Conservation (phyloP, 2,329 filamentous ascomycete species). For the Ophiostoma novo-ulmi region DNA sequence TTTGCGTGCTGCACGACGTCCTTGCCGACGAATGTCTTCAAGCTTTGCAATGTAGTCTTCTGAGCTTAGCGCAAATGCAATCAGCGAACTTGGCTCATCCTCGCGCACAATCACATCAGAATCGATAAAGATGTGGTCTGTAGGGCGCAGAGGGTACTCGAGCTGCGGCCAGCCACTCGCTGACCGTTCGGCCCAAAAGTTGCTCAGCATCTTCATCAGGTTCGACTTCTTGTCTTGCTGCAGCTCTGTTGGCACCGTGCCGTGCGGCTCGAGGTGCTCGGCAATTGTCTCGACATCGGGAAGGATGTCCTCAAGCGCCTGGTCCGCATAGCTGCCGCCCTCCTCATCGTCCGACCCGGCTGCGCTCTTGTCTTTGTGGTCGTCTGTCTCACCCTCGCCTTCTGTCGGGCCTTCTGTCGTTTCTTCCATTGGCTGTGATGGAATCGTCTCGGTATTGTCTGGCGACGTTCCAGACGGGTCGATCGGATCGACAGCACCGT, state of each 20-base stretch:
- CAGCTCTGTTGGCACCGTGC: constrained; percentile 64
- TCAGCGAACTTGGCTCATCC: constrained; percentile 93
- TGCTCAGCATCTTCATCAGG: constrained; percentile 89
- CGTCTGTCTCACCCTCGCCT: constrained; percentile 40
- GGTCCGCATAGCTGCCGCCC: constrained; percentile 67
- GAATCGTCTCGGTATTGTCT: not conserved
- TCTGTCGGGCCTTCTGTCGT: constrained; percentile 30
- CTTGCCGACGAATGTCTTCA: constrained; percentile 55
- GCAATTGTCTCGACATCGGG: constrained; percentile 59
- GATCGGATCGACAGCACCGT: not conserved
- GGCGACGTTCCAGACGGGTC: not conserved
- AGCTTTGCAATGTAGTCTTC: constrained; percentile 82
- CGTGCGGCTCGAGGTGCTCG: constrained; percentile 56
- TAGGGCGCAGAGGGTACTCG: constrained; percentile 82
- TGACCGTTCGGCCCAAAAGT: constrained; percentile 97
- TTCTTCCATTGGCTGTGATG: constrained; percentile 9
- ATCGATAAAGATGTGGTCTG: constrained; percentile 94
- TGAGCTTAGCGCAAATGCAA: constrained; percentile 85
- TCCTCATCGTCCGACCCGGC: constrained; percentile 63
- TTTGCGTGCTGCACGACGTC: constrained; percentile 26
- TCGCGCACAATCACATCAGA: constrained; percentile 96
- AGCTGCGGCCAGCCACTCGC: constrained; percentile 89
- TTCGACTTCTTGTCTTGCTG: constrained; percentile 91
- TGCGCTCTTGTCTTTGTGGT: constrained; percentile 39
- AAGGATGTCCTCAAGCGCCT: constrained; percentile 63